Percentiles rank a stretch among this genome's conserved stretches.
These are phyloP conservation scores for Hymenoscyphus salicellus DNA, from an alignment of 2,329 filamentous ascomycete genomes.

Conservation along the genomic window DNA sequence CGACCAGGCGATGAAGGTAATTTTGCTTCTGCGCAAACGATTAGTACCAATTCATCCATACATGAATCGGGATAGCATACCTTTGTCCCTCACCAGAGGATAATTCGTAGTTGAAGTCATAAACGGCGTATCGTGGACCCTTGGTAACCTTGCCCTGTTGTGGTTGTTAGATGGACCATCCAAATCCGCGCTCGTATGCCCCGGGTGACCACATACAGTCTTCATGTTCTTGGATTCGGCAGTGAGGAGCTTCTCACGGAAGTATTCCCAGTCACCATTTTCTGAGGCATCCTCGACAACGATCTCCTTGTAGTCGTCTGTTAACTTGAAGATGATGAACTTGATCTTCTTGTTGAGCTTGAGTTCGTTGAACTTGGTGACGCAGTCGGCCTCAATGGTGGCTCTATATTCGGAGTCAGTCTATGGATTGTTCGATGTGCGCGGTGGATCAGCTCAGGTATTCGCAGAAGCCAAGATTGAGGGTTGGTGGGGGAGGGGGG, in stretches of 20 bases:
- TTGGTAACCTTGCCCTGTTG: constrained; percentile 55
- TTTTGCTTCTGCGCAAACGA: constrained; percentile 60
- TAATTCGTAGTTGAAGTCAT: constrained; percentile 77
- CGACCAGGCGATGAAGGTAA: constrained; percentile 76
- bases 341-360: constrained; percentile 80
- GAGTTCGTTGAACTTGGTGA: constrained; percentile 70
- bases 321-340: constrained; percentile 86
- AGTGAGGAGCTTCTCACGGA: constrained; percentile 73
- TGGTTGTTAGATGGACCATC: constrained; percentile 10
- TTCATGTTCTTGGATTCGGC: constrained; percentile 67
- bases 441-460: not conserved
- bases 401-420: constrained; percentile 51
- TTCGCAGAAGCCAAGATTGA: constrained; percentile 1
- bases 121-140: constrained; percentile 80
- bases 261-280: constrained; percentile 65
- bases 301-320: constrained; percentile 78
- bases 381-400: constrained; percentile 69
- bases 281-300: constrained; percentile 71
- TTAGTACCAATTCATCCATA: constrained; percentile 21
- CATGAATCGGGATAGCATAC: constrained; percentile 43
- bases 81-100: constrained; percentile 69
- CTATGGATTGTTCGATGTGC: not conserved
- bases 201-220: constrained; percentile 47
- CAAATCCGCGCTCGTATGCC: not conserved
- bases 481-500: constrained; percentile 12